Evolutionary conservation across 2,329 filamentous ascomycete species (phyloP).

Genomic region (Elsinoe ampelina): DNA sequence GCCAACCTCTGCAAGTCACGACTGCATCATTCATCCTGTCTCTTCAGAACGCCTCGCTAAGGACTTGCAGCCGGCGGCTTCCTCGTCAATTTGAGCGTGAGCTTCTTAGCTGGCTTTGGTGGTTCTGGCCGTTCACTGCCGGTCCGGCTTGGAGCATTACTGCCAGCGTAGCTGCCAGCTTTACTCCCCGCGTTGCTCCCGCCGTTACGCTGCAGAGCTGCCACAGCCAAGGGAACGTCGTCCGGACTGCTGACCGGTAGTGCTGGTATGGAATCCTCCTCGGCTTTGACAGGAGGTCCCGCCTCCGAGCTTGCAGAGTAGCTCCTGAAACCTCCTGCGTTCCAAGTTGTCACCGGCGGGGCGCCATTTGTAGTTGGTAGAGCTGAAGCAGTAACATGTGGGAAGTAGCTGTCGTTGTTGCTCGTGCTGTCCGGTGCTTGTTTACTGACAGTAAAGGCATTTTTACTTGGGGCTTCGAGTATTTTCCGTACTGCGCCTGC

Average conservation of each 20-base stretch:
- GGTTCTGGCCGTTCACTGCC: constrained; percentile 4
- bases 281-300: background rate
- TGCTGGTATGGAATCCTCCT: background rate
- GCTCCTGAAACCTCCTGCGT: constrained; percentile 22
- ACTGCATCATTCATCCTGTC: background rate
- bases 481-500: background rate
- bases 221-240: background rate
- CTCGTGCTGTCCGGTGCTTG: background rate
- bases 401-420: constrained; percentile 5
- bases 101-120: constrained; percentile 13
- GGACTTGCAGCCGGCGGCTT: constrained; percentile 9
- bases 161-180: background rate
- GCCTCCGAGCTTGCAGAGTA: constrained; percentile 15
- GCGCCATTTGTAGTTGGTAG: constrained; percentile 13
- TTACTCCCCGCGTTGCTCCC: constrained; percentile 6
- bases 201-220: background rate
- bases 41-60: background rate
- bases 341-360: constrained; percentile 18
- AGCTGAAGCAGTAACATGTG: background rate
- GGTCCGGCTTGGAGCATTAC: background rate
- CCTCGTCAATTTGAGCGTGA: constrained; percentile 14
- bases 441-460: background rate
- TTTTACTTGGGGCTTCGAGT: background rate
- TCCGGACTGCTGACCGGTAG: constrained; percentile 13
- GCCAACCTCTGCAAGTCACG: background rate